Evolutionary conservation across 192 early-diverging fungal genomes (phyloP).

Genomic region (Piromyces finnis): DNA sequence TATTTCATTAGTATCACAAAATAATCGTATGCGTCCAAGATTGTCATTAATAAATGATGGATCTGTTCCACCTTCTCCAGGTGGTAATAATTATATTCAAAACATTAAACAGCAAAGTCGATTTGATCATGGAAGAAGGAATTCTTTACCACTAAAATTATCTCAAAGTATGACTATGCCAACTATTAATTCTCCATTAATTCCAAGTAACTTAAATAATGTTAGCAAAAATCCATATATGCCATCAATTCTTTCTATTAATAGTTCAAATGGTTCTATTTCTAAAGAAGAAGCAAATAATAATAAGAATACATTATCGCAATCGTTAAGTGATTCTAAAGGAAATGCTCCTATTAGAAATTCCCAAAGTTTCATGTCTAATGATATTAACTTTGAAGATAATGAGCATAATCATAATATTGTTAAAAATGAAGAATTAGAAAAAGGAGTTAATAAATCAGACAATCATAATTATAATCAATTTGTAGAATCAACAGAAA

Average conservation of each 20-base stretch:
- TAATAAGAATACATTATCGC: neutral
- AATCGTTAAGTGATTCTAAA: too few relatives aligned
- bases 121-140: neutral
- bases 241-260: neutral
- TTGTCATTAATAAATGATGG: neutral
- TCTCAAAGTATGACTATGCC: neutral
- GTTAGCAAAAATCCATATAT: neutral
- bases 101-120: neutral
- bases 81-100: neutral
- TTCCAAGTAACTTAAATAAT: neutral
- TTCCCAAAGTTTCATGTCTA: too few relatives aligned
- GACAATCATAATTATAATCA: too few relatives aligned
- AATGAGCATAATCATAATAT: too few relatives aligned
- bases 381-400: too few relatives aligned
- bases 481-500: too few relatives aligned
- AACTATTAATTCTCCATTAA: neutral
- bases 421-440: too few relatives aligned
- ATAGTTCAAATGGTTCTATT: neutral
- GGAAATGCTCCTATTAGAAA: too few relatives aligned
- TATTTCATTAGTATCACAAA: neutral
- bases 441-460: too few relatives aligned
- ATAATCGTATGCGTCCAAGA: neutral
- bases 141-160: neutral
- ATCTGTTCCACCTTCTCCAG: neutral
- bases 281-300: neutral